Percentiles rank a stretch among this genome's conserved stretches.
phyloP scores from a whole-genome alignment of 805 yeast genomes.

The Wickerhamomyces silvicola region DNA sequence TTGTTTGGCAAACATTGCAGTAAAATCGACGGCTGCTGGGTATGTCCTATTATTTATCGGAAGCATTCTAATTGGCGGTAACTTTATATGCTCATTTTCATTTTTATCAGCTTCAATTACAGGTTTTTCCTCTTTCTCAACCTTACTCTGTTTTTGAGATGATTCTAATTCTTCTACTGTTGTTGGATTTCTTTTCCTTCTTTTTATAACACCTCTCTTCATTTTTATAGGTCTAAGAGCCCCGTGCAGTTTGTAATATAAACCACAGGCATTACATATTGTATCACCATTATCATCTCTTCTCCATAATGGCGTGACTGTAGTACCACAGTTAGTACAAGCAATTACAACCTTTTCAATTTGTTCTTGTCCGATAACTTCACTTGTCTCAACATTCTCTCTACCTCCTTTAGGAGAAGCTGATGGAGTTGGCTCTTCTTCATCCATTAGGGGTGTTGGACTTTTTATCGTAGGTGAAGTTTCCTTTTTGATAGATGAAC shows the following conservation, averaged over 20 bases:
- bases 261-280: conserved; percentile 84
- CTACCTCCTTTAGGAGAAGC: neutral
- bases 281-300: conserved; percentile 77
- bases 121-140: neutral
- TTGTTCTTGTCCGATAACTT: conserved; percentile 18
- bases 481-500: conserved; percentile 4
- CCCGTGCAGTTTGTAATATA: conserved; percentile 72
- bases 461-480: conserved; percentile 3
- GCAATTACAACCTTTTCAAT: conserved; percentile 56
- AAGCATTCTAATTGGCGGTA: conserved; percentile 21
- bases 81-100: conserved; percentile 8
- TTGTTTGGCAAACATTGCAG: conserved; percentile 27
- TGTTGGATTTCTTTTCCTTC: conserved; percentile 48
- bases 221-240: conserved; percentile 68
- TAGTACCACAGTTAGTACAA: conserved; percentile 78
- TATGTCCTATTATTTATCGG: conserved; percentile 13
- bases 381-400: conserved; percentile 9
- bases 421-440: neutral
- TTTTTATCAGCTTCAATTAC: conserved; percentile 1
- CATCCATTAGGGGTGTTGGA: neutral
- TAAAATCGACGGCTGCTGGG: conserved; percentile 36
- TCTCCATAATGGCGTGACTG: conserved; percentile 84
- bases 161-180: neutral
- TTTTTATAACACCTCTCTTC: conserved; percentile 67
- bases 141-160: neutral